Conservation (phyloP, 352 stramenopile genomes). For the Pythium chondricola region DNA sequence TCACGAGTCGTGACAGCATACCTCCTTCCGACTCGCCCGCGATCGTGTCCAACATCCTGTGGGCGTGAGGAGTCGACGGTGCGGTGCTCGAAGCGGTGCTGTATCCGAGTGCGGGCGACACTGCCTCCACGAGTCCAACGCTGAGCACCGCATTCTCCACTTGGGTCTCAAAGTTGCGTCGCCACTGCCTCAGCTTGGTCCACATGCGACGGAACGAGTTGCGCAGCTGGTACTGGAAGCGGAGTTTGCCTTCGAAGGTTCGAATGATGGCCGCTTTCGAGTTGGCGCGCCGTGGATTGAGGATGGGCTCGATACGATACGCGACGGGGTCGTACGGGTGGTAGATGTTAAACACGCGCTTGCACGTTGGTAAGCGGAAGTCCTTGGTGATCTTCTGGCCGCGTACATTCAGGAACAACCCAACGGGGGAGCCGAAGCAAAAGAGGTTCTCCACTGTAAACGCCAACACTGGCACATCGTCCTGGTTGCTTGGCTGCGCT, state of each 20-base stretch:
- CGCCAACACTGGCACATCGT: conserved; percentile 43
- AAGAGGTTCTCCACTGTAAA: conserved; percentile 87
- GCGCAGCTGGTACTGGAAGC: conserved; percentile 82
- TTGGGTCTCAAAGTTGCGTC: conserved; percentile 68
- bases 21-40: no score
- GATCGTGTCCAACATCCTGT: not conserved
- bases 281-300: conserved; percentile 67
- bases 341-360: conserved; percentile 93
- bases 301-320: conserved; percentile 94
- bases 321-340: conserved; percentile 93
- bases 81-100: not conserved
- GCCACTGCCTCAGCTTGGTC: conserved; percentile 68
- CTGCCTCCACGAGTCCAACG: conserved; percentile 62
- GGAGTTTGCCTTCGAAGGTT: conserved; percentile 77
- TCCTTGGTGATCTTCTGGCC: conserved; percentile 66
- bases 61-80: not conserved
- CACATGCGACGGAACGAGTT: conserved; percentile 79
- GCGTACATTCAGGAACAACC: conserved; percentile 90
- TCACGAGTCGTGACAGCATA: no score
- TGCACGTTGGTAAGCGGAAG: conserved; percentile 77
- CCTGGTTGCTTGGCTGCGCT: no score
- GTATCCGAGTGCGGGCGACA: not conserved
- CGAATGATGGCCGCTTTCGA: conserved; percentile 83
- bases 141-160: conserved; percentile 60
- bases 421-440: conserved; percentile 87